Base-by-base conservation (phyloP, 2,329 filamentous ascomycete species). In the Trichoderma koningii region DNA sequence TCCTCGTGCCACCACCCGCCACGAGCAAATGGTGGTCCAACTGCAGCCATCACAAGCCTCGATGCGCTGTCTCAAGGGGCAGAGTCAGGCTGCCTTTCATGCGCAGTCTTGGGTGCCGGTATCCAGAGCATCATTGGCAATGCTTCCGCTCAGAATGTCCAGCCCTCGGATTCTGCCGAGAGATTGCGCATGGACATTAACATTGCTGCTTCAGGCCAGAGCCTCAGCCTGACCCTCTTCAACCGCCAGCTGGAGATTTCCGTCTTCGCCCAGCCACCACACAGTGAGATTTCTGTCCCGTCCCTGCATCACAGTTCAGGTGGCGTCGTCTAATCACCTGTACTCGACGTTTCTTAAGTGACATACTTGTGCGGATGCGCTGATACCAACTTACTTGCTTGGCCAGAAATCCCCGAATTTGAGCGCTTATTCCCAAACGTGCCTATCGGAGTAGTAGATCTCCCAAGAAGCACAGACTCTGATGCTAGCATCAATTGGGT, bases 401-500 rank as follows among this genome's bases (percentile, higher is more conserved):
- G 34, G n/a, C n/a, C 23, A 64, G 62, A 51, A 28, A 45, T 55
- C 14, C 55, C 55, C 21, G 55, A 47, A 14, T 26, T 61, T 15
- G 55, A 42, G 2, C 19, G 38, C 10, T 30, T 60, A 14, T 65
- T 65, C 15, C 55, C 63, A 23, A 57, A 60, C 14, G 47, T 65
- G n/a, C 55, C 55, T 5, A 15, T 44, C 7, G 63, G 63, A 19
- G n/a, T 48, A 21, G 17, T 26, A 28, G 38, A 53, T 4, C 48
- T 65, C 14, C 55, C 63, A 7, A 14, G 3, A 23, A 34, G 7
- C 5, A 61, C 63, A 51, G 38, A 41, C 47, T 60, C 63, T 30
- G 55, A 53, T 17, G 55, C 47, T 34, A 65, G 63, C 26, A 28
- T 65, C 23, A 6, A 26, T 19, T 60, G 63, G 63, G 55, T 47